phyloP scores from a whole-genome alignment of 305 asterid species.

The Vinca major region DNA sequence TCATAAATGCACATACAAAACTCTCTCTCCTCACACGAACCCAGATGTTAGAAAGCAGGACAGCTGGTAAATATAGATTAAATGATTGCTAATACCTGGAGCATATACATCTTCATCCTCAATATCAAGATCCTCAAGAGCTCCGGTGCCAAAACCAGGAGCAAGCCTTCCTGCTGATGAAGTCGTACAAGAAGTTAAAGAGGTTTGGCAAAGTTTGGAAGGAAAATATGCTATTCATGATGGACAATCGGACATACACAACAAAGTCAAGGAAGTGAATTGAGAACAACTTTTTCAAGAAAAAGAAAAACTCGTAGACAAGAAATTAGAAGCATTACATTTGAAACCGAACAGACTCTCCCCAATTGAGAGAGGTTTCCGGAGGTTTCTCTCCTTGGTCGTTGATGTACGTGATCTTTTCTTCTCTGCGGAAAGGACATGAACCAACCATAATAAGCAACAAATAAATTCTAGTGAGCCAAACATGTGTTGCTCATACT shows the following conservation, averaged over 20 bases:
- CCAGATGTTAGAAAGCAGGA: constrained; percentile 3
- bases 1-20: background rate
- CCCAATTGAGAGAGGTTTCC: constrained; percentile 41
- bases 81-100: constrained; percentile 34
- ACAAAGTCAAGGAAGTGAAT: constrained; percentile 1
- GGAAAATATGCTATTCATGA: background rate
- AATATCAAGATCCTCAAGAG: constrained; percentile 86
- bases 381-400: constrained; percentile 32
- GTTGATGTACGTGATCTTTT: constrained; percentile 60
- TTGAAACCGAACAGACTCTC: constrained; percentile 43
- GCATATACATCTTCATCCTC: constrained; percentile 93
- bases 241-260: background rate
- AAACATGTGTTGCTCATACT: constrained; percentile 11
- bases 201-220: background rate
- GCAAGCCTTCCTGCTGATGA: constrained; percentile 58
- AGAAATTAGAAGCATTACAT: constrained; percentile 23
- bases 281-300: background rate
- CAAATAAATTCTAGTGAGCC: constrained; percentile 9
- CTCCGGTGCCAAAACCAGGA: constrained; percentile 97
- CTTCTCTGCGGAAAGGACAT: constrained; percentile 41
- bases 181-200: constrained; percentile 22
- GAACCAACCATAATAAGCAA: constrained; percentile 9
- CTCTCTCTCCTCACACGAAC: background rate
- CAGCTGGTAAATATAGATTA: background rate
- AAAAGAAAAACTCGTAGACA: constrained; percentile 7